phyloP scores from a whole-genome alignment of 2,329 filamentous ascomycete species.

The Ceratocystiopsis sp. region DNA sequence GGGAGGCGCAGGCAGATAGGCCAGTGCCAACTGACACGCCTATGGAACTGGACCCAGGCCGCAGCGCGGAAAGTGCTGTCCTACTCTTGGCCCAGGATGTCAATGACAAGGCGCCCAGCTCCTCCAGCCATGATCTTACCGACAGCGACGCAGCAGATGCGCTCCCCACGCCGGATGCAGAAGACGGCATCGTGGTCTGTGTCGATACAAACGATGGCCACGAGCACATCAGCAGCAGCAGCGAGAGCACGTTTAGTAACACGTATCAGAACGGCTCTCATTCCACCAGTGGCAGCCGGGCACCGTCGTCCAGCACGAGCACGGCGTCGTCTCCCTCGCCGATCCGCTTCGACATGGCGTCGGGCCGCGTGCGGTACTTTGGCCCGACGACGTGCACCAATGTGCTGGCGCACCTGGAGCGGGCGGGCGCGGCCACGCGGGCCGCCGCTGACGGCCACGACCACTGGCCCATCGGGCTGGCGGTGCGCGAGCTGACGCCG shows the following conservation, averaged over 20 bases:
- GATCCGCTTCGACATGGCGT: constrained; percentile 2
- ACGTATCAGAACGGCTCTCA: no score
- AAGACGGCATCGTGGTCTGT: no score
- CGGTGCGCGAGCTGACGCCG: constrained; percentile 1
- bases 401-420: background rate
- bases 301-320: background rate
- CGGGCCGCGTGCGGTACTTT: constrained; percentile 2
- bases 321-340: background rate
- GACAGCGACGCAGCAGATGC: no score
- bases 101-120: no score
- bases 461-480: constrained; percentile 1
- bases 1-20: background rate
- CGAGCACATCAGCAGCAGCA: no score
- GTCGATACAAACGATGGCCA: no score
- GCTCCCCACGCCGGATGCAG: no score
- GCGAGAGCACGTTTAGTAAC: no score
- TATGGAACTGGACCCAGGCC: background rate
- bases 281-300: no score
- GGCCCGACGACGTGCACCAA: constrained; percentile 1
- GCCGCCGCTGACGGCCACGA: background rate
- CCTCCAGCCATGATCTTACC: no score
- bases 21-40: background rate
- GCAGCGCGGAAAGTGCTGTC: no score
- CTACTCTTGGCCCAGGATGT: no score
- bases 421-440: background rate